These are phyloP conservation scores for Beta lomatogona DNA, from an alignment of 179 eudicot genomes.

Conservation along the genomic window DNA sequence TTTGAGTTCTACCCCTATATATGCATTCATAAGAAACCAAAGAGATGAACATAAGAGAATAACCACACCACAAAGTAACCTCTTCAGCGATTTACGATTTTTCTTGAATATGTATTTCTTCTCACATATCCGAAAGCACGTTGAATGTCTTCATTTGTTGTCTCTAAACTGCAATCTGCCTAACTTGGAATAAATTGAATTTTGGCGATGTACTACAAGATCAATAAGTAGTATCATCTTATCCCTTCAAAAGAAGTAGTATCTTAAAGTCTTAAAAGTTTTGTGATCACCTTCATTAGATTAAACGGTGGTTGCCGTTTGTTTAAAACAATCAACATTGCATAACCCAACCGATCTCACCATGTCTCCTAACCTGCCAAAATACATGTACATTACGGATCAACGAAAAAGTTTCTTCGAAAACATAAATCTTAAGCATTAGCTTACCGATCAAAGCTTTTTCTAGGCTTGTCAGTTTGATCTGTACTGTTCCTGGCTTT, in stretches of 20 bases:
- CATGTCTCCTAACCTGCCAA: conserved; percentile 45
- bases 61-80: background rate
- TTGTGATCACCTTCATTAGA: background rate
- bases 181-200: background rate
- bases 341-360: conserved; percentile 42
- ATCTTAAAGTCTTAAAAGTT: background rate
- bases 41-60: too few relatives aligned
- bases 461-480: conserved; percentile 47
- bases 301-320: conserved; percentile 13
- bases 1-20: background rate
- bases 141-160: background rate
- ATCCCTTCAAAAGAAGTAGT: too few relatives aligned
- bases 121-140: background rate
- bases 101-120: background rate
- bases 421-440: background rate
- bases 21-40: background rate
- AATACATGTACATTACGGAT: background rate
- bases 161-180: background rate
- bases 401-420: too few relatives aligned
- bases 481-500: conserved; percentile 70
- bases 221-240: background rate
- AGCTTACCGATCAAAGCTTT: conserved; percentile 47
- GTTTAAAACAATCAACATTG: conserved; percentile 45
- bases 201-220: background rate
- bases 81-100: background rate